Percentiles rank a stretch among this genome's conserved stretches.
Conservation (phyloP, 345 rosid genomes). For the Noccaea bulbosa region DNA sequence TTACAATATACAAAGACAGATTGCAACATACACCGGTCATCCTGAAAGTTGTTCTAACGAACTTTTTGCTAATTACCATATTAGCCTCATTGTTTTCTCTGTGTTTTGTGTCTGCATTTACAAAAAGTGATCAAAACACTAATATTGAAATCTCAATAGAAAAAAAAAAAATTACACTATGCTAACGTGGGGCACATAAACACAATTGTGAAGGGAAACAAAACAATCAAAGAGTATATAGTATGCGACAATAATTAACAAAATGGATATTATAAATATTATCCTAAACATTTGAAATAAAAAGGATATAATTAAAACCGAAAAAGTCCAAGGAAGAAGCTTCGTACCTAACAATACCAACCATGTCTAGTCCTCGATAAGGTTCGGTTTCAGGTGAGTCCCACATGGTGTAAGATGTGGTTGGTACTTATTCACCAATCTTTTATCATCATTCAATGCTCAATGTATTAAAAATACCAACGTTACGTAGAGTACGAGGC, state of each 20-base stretch:
- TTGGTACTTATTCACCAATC: slow-evolving; percentile 37
- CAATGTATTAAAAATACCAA: slow-evolving; percentile 1
- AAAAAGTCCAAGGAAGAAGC: slow-evolving; percentile 34
- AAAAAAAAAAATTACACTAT: background rate
- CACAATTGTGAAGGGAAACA: slow-evolving; percentile 8
- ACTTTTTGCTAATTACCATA: slow-evolving; percentile 21
- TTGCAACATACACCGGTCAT: slow-evolving; percentile 40
- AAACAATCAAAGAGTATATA: background rate
- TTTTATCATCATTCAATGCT: slow-evolving; percentile 23
- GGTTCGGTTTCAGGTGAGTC: slow-evolving; percentile 42
- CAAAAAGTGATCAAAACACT: background rate
- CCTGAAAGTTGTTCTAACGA: slow-evolving; percentile 39
- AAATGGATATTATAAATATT: slow-evolving; percentile 9
- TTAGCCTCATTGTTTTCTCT: slow-evolving; percentile 1
- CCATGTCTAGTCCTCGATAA: slow-evolving; percentile 35
- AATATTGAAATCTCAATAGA: background rate
- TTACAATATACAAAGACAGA: slow-evolving; percentile 33
- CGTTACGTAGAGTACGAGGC: slow-evolving; percentile 39
- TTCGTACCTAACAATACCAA: slow-evolving; percentile 47
- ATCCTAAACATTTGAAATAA: slow-evolving; percentile 20
- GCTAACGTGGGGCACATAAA: slow-evolving; percentile 17
- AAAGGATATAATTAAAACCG: background rate
- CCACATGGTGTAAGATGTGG: slow-evolving; percentile 43
- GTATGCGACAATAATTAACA: background rate
- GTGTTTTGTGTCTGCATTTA: background rate